Percentiles rank a stretch among this genome's conserved stretches.
These are phyloP conservation scores for Euphorbia schlechtendalii DNA, from an alignment of 441 rosid genomes.

Conservation along the genomic window DNA sequence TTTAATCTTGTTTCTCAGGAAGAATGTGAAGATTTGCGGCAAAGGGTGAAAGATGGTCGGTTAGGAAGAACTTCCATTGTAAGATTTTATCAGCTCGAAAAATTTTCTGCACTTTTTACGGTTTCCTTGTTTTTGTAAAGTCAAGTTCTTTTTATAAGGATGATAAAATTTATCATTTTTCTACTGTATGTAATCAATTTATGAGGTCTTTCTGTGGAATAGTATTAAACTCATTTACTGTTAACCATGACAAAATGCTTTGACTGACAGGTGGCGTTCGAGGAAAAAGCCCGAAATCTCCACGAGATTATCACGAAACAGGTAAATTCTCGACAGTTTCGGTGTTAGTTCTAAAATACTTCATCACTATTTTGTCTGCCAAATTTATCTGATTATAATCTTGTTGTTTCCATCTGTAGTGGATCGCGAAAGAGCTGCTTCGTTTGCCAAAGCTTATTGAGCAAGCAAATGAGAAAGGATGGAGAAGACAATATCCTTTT, in stretches of 20 bases:
- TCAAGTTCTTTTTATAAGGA: background rate
- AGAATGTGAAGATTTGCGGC: conserved; percentile 43
- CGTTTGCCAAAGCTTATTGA: conserved; percentile 32
- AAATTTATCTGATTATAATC: background rate
- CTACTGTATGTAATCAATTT: background rate
- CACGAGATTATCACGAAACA: conserved; percentile 49
- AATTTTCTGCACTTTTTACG: too few relatives aligned
- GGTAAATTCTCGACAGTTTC: conserved; percentile 25
- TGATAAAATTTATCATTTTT: background rate
- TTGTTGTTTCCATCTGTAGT: conserved; percentile 16
- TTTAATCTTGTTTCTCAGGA: conserved; percentile 39
- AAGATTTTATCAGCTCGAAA: conserved; percentile 23
- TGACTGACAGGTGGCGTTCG: conserved; percentile 39
- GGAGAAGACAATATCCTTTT: conserved; percentile 59
- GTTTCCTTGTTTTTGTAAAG: too few relatives aligned
- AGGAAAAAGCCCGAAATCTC: conserved; percentile 37
- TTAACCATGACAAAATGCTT: background rate
- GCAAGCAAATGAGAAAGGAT: conserved; percentile 48
- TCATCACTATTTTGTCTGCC: background rate
- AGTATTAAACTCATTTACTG: background rate
- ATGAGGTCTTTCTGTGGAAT: background rate
- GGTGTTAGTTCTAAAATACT: background rate
- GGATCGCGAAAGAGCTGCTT: conserved; percentile 37
- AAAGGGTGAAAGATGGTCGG: conserved; percentile 30
- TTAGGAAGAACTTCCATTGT: conserved; percentile 36